Base-by-base conservation (phyloP, 2,329 filamentous ascomycete species). In the Fusarium paranaense region DNA sequence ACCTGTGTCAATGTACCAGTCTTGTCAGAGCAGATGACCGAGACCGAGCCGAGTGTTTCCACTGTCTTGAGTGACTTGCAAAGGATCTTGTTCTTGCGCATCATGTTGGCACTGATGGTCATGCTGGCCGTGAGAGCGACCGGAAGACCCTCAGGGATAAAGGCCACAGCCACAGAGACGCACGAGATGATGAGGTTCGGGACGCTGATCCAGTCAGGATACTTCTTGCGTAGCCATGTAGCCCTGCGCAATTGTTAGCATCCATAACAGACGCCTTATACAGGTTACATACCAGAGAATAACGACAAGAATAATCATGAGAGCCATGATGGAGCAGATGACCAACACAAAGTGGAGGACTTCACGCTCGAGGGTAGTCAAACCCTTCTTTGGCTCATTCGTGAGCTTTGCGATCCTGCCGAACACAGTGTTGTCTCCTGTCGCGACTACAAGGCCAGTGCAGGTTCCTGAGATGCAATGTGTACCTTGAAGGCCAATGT, bases 41-140 rank as follows among this genome's bases (percentile, higher is more conserved):
- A 93, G 1, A 94, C 92, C 0, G 91, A 87, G 1, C 93, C 93
- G 0, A 95, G 86, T 0, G 93, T 95, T 82, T 95, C 93, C 0
- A 94, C 92, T 0, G 93, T 95, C 82, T 94, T 94, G 56, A 95
- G 86, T 0, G 91, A 94, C 83, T 95, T 95, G 89, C 93, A 95
- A 10, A 95, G 87, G 50, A 95, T 91, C 78, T 93, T 92, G 81
- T 95, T 92, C 82, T 92, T 91, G 72, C 87, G 87, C 93, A 95
- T 95, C 75, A 93, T 87, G 72, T 92, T 93, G 22, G 93, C 93
- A 1, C 90, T 92, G 68, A 95, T 95, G 0, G 93, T 95, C 72
- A 95, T 85, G 20, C 90, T 92, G 1, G 91, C 90, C 0, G 92
- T 92, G 38, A 94, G 83, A 1, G 92, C 92, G 60, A 94, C 91